Percentiles rank a stretch among this genome's conserved stretches.
Conservation (phyloP, 768 basidiomycete genomes). For the Naganishia friedmannii region DNA sequence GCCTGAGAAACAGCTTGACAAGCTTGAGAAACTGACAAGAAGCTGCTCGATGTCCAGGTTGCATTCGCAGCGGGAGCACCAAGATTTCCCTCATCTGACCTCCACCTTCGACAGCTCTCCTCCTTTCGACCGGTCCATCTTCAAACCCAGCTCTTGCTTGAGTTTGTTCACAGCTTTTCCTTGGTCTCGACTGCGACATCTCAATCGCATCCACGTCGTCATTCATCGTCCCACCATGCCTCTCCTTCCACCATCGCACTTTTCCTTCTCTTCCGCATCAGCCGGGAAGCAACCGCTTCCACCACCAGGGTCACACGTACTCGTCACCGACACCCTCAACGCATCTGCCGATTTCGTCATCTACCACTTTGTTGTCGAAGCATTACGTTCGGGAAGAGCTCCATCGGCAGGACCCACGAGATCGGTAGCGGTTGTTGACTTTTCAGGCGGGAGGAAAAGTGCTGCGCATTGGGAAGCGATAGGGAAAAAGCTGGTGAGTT, state of each 20-base stretch:
- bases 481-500: slow-evolving; percentile 44
- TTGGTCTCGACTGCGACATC: no score
- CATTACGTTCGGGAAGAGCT: slow-evolving; percentile 24
- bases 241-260: slow-evolving; percentile 10
- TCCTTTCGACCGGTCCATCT: no score
- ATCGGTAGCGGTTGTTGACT: slow-evolving; percentile 42
- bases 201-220: no score
- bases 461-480: slow-evolving; percentile 40
- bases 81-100: no score
- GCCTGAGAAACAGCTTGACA: no score
- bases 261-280: slow-evolving; percentile 10
- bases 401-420: background rate
- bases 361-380: slow-evolving; percentile 40
- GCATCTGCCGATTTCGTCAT: slow-evolving; percentile 40
- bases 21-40: no score
- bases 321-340: slow-evolving; percentile 45
- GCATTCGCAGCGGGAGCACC: no score
- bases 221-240: background rate
- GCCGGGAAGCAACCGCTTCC: slow-evolving; percentile 30
- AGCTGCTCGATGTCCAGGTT: no score
- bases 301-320: slow-evolving; percentile 39
- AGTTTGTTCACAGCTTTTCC: no score
- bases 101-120: no score
- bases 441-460: slow-evolving; percentile 39
- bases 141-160: no score